Base-by-base conservation (phyloP, 768 basidiomycete genomes). In the Trametes coccinea region DNA sequence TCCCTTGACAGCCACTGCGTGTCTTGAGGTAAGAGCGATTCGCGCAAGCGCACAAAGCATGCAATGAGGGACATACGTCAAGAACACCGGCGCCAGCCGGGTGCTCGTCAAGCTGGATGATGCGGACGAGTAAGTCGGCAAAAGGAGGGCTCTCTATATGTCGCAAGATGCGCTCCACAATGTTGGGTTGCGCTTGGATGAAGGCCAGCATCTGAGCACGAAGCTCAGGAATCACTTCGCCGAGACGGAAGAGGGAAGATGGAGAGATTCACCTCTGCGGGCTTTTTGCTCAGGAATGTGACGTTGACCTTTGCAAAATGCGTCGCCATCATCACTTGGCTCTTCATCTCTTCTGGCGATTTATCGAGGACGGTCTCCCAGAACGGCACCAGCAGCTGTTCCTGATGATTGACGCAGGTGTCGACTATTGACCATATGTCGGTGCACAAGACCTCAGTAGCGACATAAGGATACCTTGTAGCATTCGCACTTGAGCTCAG, bases 241-340 rank as follows among this genome's bases (percentile, higher is more conserved):
- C 70, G 68, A 71, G 69, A 63, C 68, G 68, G 67, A 67, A 52
- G 67, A 49, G 53, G 66, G 68, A 56, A 63, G 69, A 71, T 54
- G 56, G 49, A 50, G 56, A 47, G 34, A 81, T 82, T 71, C 76
- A 94, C 94, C 85, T 97, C 94, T 64, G 82, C 82, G 29, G 93
- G 92, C 75, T 92, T 91, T 79, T 95, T 95, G 65, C 80, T 87
- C 69, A 99, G 75, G 67, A 98, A 92, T 1, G 89, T 84, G 41
- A 89, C 86, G 71, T 93, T 97, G 66, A 98, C 91, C 75, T 96
- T 93, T n/a, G 89, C 86, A 78, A 97, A 99, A 74, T 93, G 91
- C 1, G 93, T 87, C 33, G 93, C 90, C 80, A 96, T 90, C 59
- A 88, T 83, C 79, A 90, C 91, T 67, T 89, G 84, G 13, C 84